phyloP scores from a whole-genome alignment of 2,329 filamentous ascomycete species.

The Pseudogymnoascus sp. region DNA sequence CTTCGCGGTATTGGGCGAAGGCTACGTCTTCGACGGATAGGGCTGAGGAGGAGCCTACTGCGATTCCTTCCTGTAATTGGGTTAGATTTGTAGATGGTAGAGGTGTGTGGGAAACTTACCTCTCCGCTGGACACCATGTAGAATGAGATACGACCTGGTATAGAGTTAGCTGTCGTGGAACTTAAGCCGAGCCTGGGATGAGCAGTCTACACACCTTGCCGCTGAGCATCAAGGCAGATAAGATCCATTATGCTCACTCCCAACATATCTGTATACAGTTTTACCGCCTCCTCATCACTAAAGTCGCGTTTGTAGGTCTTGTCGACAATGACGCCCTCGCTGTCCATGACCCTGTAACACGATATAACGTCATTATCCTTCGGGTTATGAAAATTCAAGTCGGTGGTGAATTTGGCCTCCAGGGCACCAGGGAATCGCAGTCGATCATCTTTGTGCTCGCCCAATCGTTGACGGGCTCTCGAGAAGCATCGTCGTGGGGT shows the following conservation, averaged over 20 bases:
- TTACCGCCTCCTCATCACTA: constrained; percentile 50
- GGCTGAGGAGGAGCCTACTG: constrained; percentile 78
- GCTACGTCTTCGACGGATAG: constrained; percentile 78
- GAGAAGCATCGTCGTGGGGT: constrained; percentile 5
- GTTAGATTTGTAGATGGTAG: neutral
- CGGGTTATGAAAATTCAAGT: constrained; percentile 68
- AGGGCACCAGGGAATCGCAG: constrained; percentile 77
- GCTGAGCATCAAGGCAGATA: constrained; percentile 96
- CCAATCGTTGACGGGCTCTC: neutral
- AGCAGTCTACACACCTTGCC: constrained; percentile 65
- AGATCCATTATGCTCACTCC: constrained; percentile 79
- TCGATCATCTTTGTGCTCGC: constrained; percentile 20
- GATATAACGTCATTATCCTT: constrained; percentile 66
- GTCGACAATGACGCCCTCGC: constrained; percentile 78
- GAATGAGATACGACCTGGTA: constrained; percentile 42
- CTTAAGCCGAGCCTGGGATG: constrained; percentile 32
- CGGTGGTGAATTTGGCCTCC: constrained; percentile 82
- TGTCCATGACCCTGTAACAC: constrained; percentile 86
- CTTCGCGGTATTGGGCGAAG: constrained; percentile 90
- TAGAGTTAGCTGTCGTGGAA: constrained; percentile 54
- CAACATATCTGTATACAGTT: constrained; percentile 55
- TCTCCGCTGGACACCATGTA: constrained; percentile 65
- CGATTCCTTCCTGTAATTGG: constrained; percentile 60
- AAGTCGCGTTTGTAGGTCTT: constrained; percentile 55
- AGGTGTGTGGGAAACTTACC: neutral